Conservation (phyloP, 2,329 filamentous ascomycete species). For the Zymoseptoria pseudotritici region DNA sequence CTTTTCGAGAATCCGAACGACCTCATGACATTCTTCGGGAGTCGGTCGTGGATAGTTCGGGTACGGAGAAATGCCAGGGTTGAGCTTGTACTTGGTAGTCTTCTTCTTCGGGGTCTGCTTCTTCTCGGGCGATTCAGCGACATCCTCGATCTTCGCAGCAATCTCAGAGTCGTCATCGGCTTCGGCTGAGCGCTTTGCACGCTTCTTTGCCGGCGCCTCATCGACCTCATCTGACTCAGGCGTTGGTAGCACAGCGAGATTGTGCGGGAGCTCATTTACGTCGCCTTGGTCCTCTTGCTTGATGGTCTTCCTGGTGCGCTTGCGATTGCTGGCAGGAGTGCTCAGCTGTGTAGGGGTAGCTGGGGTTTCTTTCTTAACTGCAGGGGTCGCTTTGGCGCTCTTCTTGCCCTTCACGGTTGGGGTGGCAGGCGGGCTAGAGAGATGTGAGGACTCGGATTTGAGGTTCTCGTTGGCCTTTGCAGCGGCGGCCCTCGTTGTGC, state of each 20-base stretch:
- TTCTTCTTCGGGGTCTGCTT: conserved; percentile 36
- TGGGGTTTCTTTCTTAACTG: conserved; percentile 1
- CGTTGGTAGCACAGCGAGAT: conserved; percentile 39
- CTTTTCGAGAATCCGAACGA: conserved; percentile 56
- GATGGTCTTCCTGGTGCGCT: conserved; percentile 31
- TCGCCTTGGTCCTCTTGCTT: conserved; percentile 32
- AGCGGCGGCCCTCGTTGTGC: conserved; percentile 20
- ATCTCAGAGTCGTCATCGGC: conserved; percentile 3
- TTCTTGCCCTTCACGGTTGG: conserved; percentile 19
- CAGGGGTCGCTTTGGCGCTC: conserved; percentile 2
- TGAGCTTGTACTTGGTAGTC: conserved; percentile 38
- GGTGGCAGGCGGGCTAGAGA: conserved; percentile 38
- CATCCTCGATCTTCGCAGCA: conserved; percentile 9
- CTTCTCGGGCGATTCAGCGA: conserved; percentile 9
- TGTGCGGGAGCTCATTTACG: conserved; percentile 49
- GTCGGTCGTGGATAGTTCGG: conserved; percentile 61
- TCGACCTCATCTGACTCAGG: conserved; percentile 21
- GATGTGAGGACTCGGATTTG: conserved; percentile 28
- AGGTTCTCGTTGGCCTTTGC: conserved; percentile 8
- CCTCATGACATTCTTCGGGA: conserved; percentile 59
- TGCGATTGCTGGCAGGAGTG: conserved; percentile 26
- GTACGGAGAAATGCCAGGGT: conserved; percentile 54
- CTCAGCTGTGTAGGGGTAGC: conserved; percentile 15
- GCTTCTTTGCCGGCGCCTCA: conserved; percentile 24
- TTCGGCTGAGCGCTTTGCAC: conserved; percentile 14